Conservation (phyloP, 2,329 filamentous ascomycete genomes). For the Macrophomina tecta region DNA sequence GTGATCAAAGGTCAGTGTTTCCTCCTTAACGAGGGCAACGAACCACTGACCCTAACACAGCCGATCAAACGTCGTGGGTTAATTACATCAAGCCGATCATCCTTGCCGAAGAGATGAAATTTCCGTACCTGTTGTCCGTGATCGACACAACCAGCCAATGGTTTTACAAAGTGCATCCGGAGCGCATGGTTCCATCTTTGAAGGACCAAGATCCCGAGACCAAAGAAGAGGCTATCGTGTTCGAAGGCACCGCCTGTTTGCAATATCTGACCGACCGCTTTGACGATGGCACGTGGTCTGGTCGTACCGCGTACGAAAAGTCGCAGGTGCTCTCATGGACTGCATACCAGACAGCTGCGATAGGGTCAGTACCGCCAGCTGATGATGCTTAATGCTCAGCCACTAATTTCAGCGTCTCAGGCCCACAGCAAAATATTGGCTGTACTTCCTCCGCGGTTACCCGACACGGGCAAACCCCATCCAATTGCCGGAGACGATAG, state of each 20-base stretch:
- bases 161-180: conserved; percentile 45
- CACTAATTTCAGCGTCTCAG: not conserved
- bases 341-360: conserved; percentile 45
- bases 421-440: conserved; percentile 46
- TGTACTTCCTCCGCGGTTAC: conserved; percentile 42
- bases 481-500: conserved; percentile 32
- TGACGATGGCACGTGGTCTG: conserved; percentile 44
- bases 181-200: conserved; percentile 45
- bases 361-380: conserved; percentile 36
- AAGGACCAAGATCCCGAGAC: conserved; percentile 41
- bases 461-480: conserved; percentile 37
- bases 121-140: conserved; percentile 41
- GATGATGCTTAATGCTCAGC: too few species aligned
- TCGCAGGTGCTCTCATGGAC: conserved; percentile 42
- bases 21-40: not conserved
- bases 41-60: conserved; percentile 29
- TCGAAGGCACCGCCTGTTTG: conserved; percentile 48
- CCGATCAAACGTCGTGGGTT: conserved; percentile 45
- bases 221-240: conserved; percentile 40
- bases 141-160: conserved; percentile 44
- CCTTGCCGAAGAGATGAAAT: conserved; percentile 42
- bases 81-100: conserved; percentile 51
- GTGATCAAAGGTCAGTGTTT: conserved; percentile 36
- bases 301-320: conserved; percentile 40
- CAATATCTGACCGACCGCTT: conserved; percentile 45